Conservation (phyloP, 306 rosid genomes). For the Ceratonia siliqua region DNA sequence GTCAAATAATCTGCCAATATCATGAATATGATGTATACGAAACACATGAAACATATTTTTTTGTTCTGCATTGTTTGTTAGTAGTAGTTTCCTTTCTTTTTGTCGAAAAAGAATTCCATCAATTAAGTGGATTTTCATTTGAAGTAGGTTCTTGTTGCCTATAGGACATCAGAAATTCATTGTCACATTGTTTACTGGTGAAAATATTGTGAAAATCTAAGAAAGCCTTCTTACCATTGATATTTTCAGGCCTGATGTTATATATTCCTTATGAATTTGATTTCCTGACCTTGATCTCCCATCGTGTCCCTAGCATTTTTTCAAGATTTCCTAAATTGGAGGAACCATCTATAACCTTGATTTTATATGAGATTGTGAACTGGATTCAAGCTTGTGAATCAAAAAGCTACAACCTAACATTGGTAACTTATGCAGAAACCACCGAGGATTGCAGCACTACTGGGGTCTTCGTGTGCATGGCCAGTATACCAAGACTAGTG, state of each 20-base stretch:
- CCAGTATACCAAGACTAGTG: conserved; percentile 89
- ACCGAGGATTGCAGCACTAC: conserved; percentile 46
- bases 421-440: conserved; percentile 37
- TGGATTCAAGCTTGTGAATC: not conserved
- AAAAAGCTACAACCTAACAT: not conserved
- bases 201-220: not conserved
- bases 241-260: not conserved
- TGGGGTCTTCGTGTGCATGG: conserved; percentile 74
- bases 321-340: not conserved
- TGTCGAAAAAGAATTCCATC: too few relatives aligned
- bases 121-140: not conserved
- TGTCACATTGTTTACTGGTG: not conserved
- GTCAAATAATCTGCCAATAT: too few relatives aligned
- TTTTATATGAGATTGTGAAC: not conserved
- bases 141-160: not conserved
- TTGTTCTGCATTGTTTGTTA: too few relatives aligned
- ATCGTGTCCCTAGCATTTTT: not conserved
- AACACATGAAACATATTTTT: too few relatives aligned
- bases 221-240: not conserved
- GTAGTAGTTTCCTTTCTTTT: too few relatives aligned
- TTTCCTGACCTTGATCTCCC: not conserved
- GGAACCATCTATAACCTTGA: not conserved
- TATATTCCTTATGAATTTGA: not conserved
- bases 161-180: not conserved
- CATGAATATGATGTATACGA: too few relatives aligned